Conservation (phyloP, 345 rosid genomes). For the Gossypium arboreum region DNA sequence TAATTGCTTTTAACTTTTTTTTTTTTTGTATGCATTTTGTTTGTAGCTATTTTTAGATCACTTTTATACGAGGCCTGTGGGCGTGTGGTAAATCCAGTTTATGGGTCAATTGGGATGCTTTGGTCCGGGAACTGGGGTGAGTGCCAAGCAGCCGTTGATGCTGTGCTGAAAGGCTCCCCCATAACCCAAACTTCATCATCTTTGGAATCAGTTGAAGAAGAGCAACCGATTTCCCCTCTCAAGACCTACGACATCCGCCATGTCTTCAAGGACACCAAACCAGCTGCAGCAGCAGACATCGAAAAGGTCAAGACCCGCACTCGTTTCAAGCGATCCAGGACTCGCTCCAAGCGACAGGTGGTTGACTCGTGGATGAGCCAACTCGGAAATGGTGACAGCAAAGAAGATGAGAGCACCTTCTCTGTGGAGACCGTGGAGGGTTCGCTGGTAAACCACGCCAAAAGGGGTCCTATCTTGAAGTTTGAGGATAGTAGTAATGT, state of each 20-base stretch:
- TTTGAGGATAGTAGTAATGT: neutral
- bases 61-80: slow-evolving; percentile 67
- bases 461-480: neutral
- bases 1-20: neutral
- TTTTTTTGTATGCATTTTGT: neutral
- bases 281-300: neutral
- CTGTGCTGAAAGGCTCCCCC: slow-evolving; percentile 36
- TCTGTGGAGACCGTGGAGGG: slow-evolving; percentile 46
- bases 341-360: slow-evolving; percentile 27
- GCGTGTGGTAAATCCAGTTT: slow-evolving; percentile 53
- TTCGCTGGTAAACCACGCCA: neutral
- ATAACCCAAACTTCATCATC: slow-evolving; percentile 17
- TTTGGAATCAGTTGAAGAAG: neutral
- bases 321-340: slow-evolving; percentile 31
- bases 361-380: slow-evolving; percentile 76
- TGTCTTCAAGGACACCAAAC: slow-evolving; percentile 25
- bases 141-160: slow-evolving; percentile 56
- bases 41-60: slow-evolving; percentile 54
- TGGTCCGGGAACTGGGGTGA: slow-evolving; percentile 61
- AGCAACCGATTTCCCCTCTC: slow-evolving; percentile 26
- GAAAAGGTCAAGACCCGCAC: slow-evolving; percentile 20
- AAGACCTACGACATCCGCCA: slow-evolving; percentile 44
- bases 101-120: slow-evolving; percentile 53
- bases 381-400: slow-evolving; percentile 57
- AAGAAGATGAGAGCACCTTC: slow-evolving; percentile 52